These are phyloP conservation scores for Aspergillus sp. DNA, from an alignment of 2,329 filamentous ascomycete species.

Conservation along the genomic window DNA sequence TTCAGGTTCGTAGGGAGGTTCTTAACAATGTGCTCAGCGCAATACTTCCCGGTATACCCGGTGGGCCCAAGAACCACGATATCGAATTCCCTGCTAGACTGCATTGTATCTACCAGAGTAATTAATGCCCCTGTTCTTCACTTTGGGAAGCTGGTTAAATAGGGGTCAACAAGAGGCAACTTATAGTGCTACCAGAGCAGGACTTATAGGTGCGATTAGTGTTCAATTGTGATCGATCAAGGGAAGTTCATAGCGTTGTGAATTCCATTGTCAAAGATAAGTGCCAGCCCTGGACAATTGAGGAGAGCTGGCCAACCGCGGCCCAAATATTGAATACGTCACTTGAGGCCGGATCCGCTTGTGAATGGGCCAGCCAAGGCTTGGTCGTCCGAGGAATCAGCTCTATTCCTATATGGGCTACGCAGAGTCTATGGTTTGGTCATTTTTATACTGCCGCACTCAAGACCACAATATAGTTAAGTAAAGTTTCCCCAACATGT, in stretches of 20 bases:
- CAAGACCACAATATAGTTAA: too few species aligned
- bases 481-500: too few species aligned
- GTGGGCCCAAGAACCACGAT: slow-evolving; percentile 66
- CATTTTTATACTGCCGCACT: neutral
- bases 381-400: neutral
- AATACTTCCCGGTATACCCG: slow-evolving; percentile 80
- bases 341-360: neutral
- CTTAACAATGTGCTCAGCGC: slow-evolving; percentile 71
- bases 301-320: too few species aligned
- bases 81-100: slow-evolving; percentile 57
- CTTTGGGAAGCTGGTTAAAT: neutral
- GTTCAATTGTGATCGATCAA: neutral
- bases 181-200: neutral
- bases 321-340: neutral
- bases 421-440: neutral
- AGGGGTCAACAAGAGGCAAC: neutral
- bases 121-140: neutral
- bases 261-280: neutral
- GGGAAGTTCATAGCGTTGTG: neutral
- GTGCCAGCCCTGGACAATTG: too few species aligned
- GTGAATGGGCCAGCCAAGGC: neutral
- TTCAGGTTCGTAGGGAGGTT: slow-evolving; percentile 72
- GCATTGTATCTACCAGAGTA: slow-evolving; percentile 31
- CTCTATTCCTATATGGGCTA: too few species aligned
- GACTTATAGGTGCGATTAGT: neutral